Evolutionary conservation across 106 monocot species (phyloP), one percentile per base, ranked within the genome.

Genomic region (Alisma plantagoaquatica): DNA sequence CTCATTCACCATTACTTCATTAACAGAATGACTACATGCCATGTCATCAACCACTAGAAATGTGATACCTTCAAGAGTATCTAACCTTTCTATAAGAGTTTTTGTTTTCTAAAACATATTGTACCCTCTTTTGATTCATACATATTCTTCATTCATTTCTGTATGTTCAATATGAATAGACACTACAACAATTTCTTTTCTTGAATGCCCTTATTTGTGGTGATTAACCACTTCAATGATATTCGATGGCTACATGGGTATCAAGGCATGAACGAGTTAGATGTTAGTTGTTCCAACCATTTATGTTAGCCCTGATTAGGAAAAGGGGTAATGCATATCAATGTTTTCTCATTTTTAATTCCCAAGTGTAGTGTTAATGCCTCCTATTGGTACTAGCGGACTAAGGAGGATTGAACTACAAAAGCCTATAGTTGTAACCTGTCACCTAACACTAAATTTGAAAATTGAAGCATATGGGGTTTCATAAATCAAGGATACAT

Each of bases 401-500:
- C 14, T 38, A 38, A 38, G 35, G 6, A 14, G 35, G 35, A 14
- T 38, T 38, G 35, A 38, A n/a, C n/a, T n/a, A n/a, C n/a, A n/a
- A n/a, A n/a, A n/a, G n/a, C 35, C 35, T 14, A 46, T 46, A 19
- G 46, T 9, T 46, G 46, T 15, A 17, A 46, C 18, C 18, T 46
- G 10, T 46, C n/a, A 18, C 46, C 19, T 18, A 46, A 17, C 19
- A 46, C 46, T 46, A 46, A 46, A 46, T 12, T 46, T 15, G 18
- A 46, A 4, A 46, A 15, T 46, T 46, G 18, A 46, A 46, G 46
- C 46, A 17, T 46, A 11, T 4, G 46, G 19, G 46, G 35, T 18
- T 19, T 9, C 46, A 46, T 46, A 5, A 46, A 46, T 46, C 46
- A 46, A 46, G 46, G 46, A 46, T 46, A 46, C 18, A 46, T 19